A percentile compares a stretch with the other conserved stretches of the same genome.
Evolutionary conservation across 306 rosid genomes (phyloP).

Genomic region (Gastrolobium bilobum): DNA sequence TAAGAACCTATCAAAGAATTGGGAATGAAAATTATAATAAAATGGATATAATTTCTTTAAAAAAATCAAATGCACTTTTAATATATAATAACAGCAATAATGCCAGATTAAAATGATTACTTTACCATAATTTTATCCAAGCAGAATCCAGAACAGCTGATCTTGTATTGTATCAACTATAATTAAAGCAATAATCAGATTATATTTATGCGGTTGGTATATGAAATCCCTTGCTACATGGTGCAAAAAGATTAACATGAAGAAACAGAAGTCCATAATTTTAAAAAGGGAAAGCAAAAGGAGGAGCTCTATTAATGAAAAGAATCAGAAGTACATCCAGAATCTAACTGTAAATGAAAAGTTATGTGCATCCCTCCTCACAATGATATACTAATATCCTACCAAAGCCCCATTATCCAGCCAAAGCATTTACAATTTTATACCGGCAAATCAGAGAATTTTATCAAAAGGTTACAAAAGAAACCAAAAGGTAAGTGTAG

Average conservation of each 20-base stretch:
- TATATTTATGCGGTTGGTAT: not conserved
- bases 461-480: conserved; percentile 10
- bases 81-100: too few relatives aligned
- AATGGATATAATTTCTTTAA: too few relatives aligned
- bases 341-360: conserved; percentile 25
- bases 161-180: conserved; percentile 2
- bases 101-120: not conserved
- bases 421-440: conserved; percentile 52
- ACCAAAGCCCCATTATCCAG: conserved; percentile 36
- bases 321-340: conserved; percentile 57
- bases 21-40: too few relatives aligned
- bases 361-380: conserved; percentile 39
- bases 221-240: conserved; percentile 1
- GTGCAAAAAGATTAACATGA: not conserved
- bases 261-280: conserved; percentile 6
- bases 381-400: not conserved
- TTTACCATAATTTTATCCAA: not conserved
- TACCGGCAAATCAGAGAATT: conserved; percentile 43
- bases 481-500: conserved; percentile 41
- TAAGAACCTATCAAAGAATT: too few relatives aligned
- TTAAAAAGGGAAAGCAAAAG: not conserved
- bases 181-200: not conserved
- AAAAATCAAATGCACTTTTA: too few relatives aligned
- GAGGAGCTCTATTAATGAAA: conserved; percentile 27
- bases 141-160: not conserved